Conservation (phyloP, 352 stramenopile species). For the Pseudoperonospora humuli region DNA sequence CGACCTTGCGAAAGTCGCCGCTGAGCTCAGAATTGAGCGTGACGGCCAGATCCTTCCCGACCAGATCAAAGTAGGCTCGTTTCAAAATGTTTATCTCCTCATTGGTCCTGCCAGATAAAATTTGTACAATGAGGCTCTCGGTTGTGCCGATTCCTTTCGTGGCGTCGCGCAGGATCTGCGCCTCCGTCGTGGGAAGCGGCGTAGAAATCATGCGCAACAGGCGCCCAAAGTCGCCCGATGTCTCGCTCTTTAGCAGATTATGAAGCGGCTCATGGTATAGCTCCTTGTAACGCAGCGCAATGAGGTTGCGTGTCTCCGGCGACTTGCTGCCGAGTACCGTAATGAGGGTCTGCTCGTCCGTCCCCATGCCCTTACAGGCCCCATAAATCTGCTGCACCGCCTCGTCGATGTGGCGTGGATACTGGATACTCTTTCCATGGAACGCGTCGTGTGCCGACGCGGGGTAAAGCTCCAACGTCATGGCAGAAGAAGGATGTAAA, state of each 20-base stretch:
- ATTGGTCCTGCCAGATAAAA: conserved; percentile 57
- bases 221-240: conserved; percentile 47
- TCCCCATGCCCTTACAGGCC: no score
- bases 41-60: conserved; percentile 39
- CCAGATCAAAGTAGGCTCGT: conserved; percentile 47
- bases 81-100: conserved; percentile 58
- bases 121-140: conserved; percentile 48
- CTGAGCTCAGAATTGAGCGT: conserved; percentile 36
- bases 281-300: conserved; percentile 64
- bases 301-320: no score
- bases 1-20: conserved; percentile 50
- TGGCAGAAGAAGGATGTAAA: no score
- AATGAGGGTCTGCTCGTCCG: no score
- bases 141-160: conserved; percentile 69
- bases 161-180: conserved; percentile 46
- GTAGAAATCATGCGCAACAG: conserved; percentile 69
- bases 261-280: conserved; percentile 52
- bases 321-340: no score
- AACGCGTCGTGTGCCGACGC: no score
- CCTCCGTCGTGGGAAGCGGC: conserved; percentile 61
- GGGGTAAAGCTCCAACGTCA: no score
- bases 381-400: no score
- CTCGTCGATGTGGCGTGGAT: no score
- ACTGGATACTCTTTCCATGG: no score
- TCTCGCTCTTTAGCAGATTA: conserved; percentile 57